Evolutionary conservation across 2,329 filamentous ascomycete genomes (phyloP), one percentile per base, ranked within the genome.

Genomic region (Capronia coronata): DNA sequence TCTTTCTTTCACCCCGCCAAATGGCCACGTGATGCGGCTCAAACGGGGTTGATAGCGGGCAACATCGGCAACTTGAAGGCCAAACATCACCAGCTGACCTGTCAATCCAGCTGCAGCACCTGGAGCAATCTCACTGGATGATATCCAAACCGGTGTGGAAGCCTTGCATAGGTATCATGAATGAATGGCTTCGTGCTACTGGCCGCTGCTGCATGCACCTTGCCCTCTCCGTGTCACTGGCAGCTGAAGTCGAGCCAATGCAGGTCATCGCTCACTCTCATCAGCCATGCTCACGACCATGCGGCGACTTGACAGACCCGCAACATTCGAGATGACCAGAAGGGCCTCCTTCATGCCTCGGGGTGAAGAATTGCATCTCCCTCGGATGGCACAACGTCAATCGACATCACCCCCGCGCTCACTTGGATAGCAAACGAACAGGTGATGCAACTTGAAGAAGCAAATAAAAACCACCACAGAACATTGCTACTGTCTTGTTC

Each of bases 121-220:
- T 14, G 4, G 7, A 16, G 14, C 23, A 16, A 35, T 21, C n/a
- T 45, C 2, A 45, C 32, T 45, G 42, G 42, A 34, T 34, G 42
- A 45, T 45, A 45, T 45, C 22, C 14, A 30, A 19, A 45, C 42
- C 42, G 42, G 42, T 45, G 10, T 35, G 29, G 11, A 19, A 23
- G 42, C 42, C 42, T 35, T 35, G 42, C 16, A 35, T 35, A 25
- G 18, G 16, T n/a, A n/a, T n/a, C n/a, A n/a, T n/a, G n/a, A n/a
- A n/a, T n/a, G n/a, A n/a, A n/a, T 9, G 40, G 14, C 23, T 16
- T 43, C 2, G 14, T 37, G 16, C 14, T 27, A 19, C 14, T 37
- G 14, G 6, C 16, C 7, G 13, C 29, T 9, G 29, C 34, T 37
- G 34, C 34, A 18, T 37, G 34, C 34, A 37, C 18, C 14, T 19